Conservation (phyloP, 192 early-diverging fungal genomes). For the Umbelopsis ramanniana region DNA sequence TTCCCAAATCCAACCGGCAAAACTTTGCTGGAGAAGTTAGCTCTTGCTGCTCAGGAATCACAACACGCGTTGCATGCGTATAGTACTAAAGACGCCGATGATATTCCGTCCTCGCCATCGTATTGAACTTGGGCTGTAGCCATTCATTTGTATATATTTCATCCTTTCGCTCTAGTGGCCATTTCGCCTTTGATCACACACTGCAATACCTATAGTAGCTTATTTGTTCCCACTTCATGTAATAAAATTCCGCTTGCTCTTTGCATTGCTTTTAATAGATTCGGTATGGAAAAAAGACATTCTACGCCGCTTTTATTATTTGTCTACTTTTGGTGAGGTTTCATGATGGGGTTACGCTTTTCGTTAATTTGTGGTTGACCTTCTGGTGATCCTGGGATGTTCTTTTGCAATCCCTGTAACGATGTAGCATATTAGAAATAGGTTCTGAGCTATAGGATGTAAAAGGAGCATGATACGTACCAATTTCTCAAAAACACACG, state of each 20-base stretch:
- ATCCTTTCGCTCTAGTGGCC: too few relatives aligned
- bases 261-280: not conserved
- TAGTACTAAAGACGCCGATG: not conserved
- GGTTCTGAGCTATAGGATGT: not conserved
- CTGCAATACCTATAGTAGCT: not conserved
- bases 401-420: slow-evolving; percentile 62
- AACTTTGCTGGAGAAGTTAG: slow-evolving; percentile 6
- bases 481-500: slow-evolving; percentile 87
- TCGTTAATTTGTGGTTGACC: slow-evolving; percentile 36
- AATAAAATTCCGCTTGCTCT: not conserved
- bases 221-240: not conserved
- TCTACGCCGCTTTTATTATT: slow-evolving; percentile 23
- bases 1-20: slow-evolving; percentile 14
- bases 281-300: slow-evolving; percentile 20
- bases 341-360: slow-evolving; percentile 39
- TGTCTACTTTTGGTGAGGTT: slow-evolving; percentile 19
- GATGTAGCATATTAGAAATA: not conserved
- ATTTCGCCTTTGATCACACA: not conserved
- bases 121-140: slow-evolving; percentile 6
- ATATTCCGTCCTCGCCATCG: not conserved
- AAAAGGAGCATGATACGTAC: slow-evolving; percentile 49
- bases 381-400: slow-evolving; percentile 65
- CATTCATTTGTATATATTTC: not conserved
- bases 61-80: not conserved
- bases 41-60: not conserved